These are phyloP conservation scores for Apiospora marii DNA, from an alignment of 2,329 filamentous ascomycete species.

Conservation along the genomic window DNA sequence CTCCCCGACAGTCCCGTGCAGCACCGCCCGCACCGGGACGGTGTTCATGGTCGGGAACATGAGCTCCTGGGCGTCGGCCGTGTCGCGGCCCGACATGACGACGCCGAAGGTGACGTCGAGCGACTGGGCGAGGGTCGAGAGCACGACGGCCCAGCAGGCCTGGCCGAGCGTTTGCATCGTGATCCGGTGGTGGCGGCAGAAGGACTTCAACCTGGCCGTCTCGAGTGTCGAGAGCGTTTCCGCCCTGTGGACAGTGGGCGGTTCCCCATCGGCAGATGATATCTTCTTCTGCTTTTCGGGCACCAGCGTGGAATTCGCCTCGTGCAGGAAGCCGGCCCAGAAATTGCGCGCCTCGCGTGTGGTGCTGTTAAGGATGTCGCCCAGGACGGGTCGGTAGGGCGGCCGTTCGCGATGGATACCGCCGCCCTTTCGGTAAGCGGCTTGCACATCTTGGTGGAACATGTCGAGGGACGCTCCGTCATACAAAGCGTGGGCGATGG, in stretches of 20 bases:
- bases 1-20: constrained; percentile 71
- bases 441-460: constrained; percentile 73
- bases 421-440: constrained; percentile 62
- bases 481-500: constrained; percentile 86
- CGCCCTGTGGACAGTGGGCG: constrained; percentile 44
- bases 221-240: constrained; percentile 55
- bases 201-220: constrained; percentile 53
- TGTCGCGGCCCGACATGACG: constrained; percentile 85
- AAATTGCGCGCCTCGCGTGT: constrained; percentile 60
- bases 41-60: constrained; percentile 96
- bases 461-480: constrained; percentile 85
- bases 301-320: constrained; percentile 49
- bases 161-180: constrained; percentile 81
- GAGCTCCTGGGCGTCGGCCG: constrained; percentile 69
- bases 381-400: constrained; percentile 61
- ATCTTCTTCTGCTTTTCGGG: neutral
- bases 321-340: constrained; percentile 75
- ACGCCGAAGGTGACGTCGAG: constrained; percentile 85
- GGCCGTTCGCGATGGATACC: constrained; percentile 47
- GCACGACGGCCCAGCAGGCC: constrained; percentile 75
- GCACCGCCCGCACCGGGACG: constrained; percentile 73
- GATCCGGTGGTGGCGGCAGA: constrained; percentile 73
- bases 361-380: constrained; percentile 57
- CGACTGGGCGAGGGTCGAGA: constrained; percentile 67
- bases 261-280: neutral